Evolutionary conservation across 2,329 filamentous ascomycete genomes (phyloP).

Genomic region (Endocalyx cinctus): DNA sequence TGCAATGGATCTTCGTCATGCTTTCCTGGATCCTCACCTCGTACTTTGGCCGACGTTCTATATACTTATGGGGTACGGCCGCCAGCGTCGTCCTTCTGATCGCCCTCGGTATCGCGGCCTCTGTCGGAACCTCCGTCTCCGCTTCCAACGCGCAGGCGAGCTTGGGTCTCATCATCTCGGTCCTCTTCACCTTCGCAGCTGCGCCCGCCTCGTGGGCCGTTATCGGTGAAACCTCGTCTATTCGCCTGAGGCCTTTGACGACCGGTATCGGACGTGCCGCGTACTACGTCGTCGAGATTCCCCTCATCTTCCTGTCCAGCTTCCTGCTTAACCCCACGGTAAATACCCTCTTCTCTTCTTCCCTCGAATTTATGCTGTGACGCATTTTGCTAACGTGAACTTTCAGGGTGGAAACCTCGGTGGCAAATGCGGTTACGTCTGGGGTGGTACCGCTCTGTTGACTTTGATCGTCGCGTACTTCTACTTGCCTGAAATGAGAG

Average conservation of each 20-base stretch:
- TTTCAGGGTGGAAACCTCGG: constrained; percentile 39
- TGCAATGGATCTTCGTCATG: constrained; percentile 51
- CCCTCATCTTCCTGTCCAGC: constrained; percentile 58
- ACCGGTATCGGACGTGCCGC: constrained; percentile 59
- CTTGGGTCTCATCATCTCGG: constrained; percentile 60
- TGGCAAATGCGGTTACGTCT: constrained; percentile 56
- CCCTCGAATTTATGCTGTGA: neutral
- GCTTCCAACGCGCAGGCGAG: constrained; percentile 53
- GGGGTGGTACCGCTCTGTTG: constrained; percentile 52
- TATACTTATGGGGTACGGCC: constrained; percentile 12
- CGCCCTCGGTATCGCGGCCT: constrained; percentile 52
- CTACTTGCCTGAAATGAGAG: constrained; percentile 52
- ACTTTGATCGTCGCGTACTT: constrained; percentile 47
- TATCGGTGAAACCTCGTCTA: constrained; percentile 61
- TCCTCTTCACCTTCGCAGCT: constrained; percentile 58
- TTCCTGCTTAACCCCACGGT: constrained; percentile 56
- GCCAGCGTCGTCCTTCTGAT: constrained; percentile 9
- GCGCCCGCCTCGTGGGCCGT: constrained; percentile 63
- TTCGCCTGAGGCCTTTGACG: constrained; percentile 61
- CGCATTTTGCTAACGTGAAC: constrained; percentile 21
- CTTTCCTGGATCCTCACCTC: constrained; percentile 63
- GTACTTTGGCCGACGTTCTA: constrained; percentile 46
- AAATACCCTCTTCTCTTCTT: constrained; percentile 14
- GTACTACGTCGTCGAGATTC: constrained; percentile 63
- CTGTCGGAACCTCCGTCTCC: constrained; percentile 35